phyloP scores from a whole-genome alignment of 2,329 filamentous ascomycete genomes.

The Fusarium neocosmosporiellum region DNA sequence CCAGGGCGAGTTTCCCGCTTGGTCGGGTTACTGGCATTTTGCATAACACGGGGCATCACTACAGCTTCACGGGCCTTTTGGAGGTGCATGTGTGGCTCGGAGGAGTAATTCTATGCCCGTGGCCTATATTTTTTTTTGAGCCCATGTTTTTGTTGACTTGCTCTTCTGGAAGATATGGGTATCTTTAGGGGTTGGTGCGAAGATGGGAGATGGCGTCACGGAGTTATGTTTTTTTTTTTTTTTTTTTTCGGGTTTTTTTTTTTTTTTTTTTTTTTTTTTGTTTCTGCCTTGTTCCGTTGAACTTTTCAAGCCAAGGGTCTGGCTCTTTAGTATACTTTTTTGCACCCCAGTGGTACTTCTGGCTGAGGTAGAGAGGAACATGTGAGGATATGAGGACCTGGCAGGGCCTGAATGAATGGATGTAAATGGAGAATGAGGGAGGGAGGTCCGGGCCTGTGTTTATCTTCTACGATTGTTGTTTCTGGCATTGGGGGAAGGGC shows the following conservation, averaged over 20 bases:
- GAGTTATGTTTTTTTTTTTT: constrained; percentile 16
- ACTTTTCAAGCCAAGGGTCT: background rate
- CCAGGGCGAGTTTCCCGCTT: constrained; percentile 13
- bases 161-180: background rate
- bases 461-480: constrained; percentile 6
- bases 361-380: background rate
- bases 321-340: background rate
- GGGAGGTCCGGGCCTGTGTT: background rate
- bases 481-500: constrained; percentile 14
- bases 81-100: background rate
- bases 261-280: constrained; percentile 21
- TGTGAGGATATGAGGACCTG: background rate
- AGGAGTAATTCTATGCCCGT: constrained; percentile 3
- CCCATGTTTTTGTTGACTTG: background rate
- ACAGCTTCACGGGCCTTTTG: background rate
- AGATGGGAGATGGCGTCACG: constrained; percentile 29
- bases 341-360: background rate
- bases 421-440: background rate
- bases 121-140: constrained; percentile 8
- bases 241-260: constrained; percentile 11
- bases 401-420: background rate
- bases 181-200: background rate
- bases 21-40: constrained; percentile 20
- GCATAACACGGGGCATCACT: constrained; percentile 15
- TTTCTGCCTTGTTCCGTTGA: constrained; percentile 6